These are phyloP conservation scores for Pythium scleroteichum DNA, from an alignment of 352 stramenopile genomes.

Conservation along the genomic window DNA sequence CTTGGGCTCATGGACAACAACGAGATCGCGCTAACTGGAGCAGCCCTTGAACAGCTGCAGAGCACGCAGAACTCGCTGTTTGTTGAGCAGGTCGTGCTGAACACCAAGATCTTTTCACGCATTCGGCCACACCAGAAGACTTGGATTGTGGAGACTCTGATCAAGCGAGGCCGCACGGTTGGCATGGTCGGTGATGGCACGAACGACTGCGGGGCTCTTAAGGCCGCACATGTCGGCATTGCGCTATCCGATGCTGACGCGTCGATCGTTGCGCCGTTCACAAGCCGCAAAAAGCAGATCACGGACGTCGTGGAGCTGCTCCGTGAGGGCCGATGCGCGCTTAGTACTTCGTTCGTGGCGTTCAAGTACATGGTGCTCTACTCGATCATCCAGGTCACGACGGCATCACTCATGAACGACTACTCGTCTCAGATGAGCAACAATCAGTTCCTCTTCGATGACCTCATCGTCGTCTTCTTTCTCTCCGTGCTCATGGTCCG, in stretches of 20 bases:
- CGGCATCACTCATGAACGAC: slow-evolving; percentile 67
- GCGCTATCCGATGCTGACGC: slow-evolving; percentile 85
- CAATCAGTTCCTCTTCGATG: slow-evolving; percentile 79
- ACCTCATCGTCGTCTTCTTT: slow-evolving; percentile 68
- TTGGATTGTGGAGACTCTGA: slow-evolving; percentile 77
- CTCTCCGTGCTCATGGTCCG: slow-evolving; percentile 78
- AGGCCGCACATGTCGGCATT: slow-evolving; percentile 84
- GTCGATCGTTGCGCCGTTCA: slow-evolving; percentile 88
- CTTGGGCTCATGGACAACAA: slow-evolving; percentile 52
- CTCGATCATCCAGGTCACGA: slow-evolving; percentile 83
- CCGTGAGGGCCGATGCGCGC: slow-evolving; percentile 85
- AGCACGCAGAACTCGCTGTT: slow-evolving; percentile 34
- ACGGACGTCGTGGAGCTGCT: slow-evolving; percentile 83
- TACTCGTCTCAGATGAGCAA: slow-evolving; percentile 71
- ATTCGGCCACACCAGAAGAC: slow-evolving; percentile 77
- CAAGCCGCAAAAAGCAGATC: slow-evolving; percentile 80
- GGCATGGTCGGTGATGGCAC: slow-evolving; percentile 72
- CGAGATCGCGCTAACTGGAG: slow-evolving; percentile 68
- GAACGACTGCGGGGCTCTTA: slow-evolving; percentile 88
- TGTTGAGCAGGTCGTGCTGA: slow-evolving; percentile 52
- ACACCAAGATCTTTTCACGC: slow-evolving; percentile 71
- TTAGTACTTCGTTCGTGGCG: slow-evolving; percentile 86
- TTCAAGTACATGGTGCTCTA: slow-evolving; percentile 95
- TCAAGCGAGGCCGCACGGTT: slow-evolving; percentile 48
- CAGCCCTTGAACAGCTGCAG: slow-evolving; percentile 52